These are phyloP conservation scores for Apiospora arundinis DNA, from an alignment of 2,329 filamentous ascomycete species.

Conservation along the genomic window DNA sequence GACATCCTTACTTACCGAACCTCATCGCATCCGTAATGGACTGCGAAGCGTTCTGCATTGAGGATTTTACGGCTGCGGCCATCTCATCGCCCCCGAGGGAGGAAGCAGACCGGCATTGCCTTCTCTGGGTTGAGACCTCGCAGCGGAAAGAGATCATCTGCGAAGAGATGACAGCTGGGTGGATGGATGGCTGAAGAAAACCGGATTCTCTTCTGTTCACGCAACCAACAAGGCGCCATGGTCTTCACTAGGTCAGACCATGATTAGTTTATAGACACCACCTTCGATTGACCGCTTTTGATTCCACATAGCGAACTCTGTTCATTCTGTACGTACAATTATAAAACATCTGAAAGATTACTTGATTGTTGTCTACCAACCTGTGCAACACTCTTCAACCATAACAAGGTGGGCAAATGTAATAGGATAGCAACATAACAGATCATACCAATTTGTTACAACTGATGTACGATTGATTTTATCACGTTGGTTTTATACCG, in stretches of 20 bases:
- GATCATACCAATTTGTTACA: not conserved
- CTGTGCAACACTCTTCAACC: not conserved
- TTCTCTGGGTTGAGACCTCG: not conserved
- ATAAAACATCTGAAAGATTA: not conserved
- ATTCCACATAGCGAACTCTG: slow-evolving; percentile 9
- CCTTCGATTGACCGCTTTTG: not conserved
- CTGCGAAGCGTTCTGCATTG: not conserved
- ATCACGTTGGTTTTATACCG: not conserved
- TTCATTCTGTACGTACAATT: not conserved
- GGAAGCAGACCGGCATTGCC: not conserved
- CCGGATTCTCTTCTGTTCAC: slow-evolving; percentile 11
- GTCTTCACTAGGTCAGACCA: not conserved
- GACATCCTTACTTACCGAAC: not conserved
- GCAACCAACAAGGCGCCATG: not conserved
- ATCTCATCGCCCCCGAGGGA: not conserved
- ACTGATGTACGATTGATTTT: not conserved
- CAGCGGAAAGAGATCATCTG: not conserved
- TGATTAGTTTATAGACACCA: slow-evolving; percentile 9
- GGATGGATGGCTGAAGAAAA: slow-evolving; percentile 13
- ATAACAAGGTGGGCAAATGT: not conserved
- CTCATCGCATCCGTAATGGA: not conserved
- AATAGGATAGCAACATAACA: not conserved
- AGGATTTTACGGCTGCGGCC: not conserved
- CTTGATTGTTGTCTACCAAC: not conserved
- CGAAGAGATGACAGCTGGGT: not conserved